A percentile compares a stretch with the other conserved stretches of the same genome.
These are phyloP conservation scores for Amanita brunnescens DNA, from an alignment of 768 basidiomycete genomes.

Conservation along the genomic window DNA sequence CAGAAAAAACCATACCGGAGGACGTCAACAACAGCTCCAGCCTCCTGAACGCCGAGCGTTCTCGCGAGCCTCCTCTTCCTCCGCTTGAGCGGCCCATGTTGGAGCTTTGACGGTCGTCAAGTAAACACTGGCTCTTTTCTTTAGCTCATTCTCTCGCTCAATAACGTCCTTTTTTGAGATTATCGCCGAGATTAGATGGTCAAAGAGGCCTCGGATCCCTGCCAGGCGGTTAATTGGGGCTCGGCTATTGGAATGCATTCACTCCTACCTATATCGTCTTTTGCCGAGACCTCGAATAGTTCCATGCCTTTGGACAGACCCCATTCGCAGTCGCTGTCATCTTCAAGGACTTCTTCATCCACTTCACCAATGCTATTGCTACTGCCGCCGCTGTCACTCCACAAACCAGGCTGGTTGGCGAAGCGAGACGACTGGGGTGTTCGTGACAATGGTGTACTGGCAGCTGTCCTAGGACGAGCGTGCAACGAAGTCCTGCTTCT, in stretches of 20 bases:
- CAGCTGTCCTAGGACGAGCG: conserved; percentile 38
- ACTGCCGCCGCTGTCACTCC: conserved; percentile 48
- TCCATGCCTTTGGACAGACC: conserved; percentile 78
- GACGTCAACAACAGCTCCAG: conserved; percentile 63
- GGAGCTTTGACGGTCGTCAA: conserved; percentile 56
- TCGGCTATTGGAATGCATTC: conserved; percentile 18
- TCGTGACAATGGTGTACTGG: conserved; percentile 32
- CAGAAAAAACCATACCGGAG: conserved; percentile 13
- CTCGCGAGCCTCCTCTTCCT: conserved; percentile 65
- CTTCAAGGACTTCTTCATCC: conserved; percentile 48
- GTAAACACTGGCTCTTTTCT: conserved; percentile 79
- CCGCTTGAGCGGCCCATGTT: conserved; percentile 72
- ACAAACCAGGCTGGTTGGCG: conserved; percentile 39
- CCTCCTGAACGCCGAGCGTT: conserved; percentile 41
- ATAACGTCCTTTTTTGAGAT: conserved; percentile 71
- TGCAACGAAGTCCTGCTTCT: conserved; percentile 42
- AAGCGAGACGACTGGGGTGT: conserved; percentile 50
- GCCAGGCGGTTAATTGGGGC: conserved; percentile 6
- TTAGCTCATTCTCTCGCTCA: conserved; percentile 71
- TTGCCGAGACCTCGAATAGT: conserved; percentile 86
- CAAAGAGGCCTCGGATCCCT: conserved; percentile 81
- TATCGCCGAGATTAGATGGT: conserved; percentile 71
- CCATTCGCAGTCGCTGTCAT: conserved; percentile 50
- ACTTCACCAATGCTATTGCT: conserved; percentile 63
- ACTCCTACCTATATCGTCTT: conserved; percentile 65